These are phyloP conservation scores for Starmera amethionina DNA, from an alignment of 805 yeast species.

Conservation along the genomic window DNA sequence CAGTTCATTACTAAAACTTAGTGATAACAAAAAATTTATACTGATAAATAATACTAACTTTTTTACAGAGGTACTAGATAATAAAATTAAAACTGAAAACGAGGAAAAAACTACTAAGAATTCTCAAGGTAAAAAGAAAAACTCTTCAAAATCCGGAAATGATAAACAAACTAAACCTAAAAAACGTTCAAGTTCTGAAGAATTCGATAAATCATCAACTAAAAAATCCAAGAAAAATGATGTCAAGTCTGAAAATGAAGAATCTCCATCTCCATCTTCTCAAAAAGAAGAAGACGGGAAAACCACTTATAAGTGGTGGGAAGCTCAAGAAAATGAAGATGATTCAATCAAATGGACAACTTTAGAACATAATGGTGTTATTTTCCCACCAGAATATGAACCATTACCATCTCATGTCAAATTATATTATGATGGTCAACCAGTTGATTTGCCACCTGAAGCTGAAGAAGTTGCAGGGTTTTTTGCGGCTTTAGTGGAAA, in stretches of 20 bases:
- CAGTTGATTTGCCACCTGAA: conserved; percentile 62
- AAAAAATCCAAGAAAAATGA: conserved; percentile 4
- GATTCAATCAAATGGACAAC: conserved; percentile 81
- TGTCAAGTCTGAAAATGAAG: conserved; percentile 4
- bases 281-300: conserved; percentile 40
- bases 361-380: conserved; percentile 80
- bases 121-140: no score
- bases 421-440: conserved; percentile 63
- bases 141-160: no score
- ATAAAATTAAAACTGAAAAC: no score
- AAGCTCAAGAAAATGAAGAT: conserved; percentile 53
- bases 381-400: conserved; percentile 88
- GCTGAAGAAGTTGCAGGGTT: conserved; percentile 98
- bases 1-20: no score
- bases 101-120: no score
- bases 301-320: conserved; percentile 79
- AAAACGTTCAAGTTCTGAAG: conserved; percentile 1
- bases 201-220: neutral
- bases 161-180: conserved; percentile 4
- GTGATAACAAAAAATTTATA: no score
- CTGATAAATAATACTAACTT: no score
- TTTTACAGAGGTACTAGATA: no score
- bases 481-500: conserved; percentile 77
- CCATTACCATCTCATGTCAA: conserved; percentile 74
- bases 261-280: neutral